Base-by-base conservation (phyloP, 1,139 yeast genomes). In the Debaryomycetaceae sp. region DNA sequence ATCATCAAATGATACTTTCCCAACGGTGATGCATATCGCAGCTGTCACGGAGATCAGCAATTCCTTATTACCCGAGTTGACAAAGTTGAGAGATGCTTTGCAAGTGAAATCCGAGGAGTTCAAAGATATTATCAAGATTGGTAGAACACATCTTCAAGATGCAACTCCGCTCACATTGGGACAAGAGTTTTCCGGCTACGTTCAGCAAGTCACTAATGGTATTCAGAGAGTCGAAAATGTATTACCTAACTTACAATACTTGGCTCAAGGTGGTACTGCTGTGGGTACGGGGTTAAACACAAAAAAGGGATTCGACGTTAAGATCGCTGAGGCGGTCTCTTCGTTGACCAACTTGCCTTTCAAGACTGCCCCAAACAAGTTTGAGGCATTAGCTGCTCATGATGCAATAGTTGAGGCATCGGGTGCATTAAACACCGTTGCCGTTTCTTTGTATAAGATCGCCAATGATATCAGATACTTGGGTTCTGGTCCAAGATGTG, bases 251-350 rank as follows among this genome's bases (percentile, higher is more conserved):
- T 78, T 93, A 65, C 78, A 84, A 61, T 81, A 66, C 63, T 80
- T 93, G 59, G 99, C 99, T 44, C 99, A 93, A 77, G 99, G 99
- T 73, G 99, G 99, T 72, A 93, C 99, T 53, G 99, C 99, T 49
- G 99, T 93, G 46, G 99, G 99, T 58, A 93, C 99, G 46, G 99
- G 99, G 53, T 81, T 93, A 57, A 93, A 93, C 81, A 91, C 99
- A 69, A 84, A 69, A 63, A 80, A 81, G 64, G 98, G 98, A 17
- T 93, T 87, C 66, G 96, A 90, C 60, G 83, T 75, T 55, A 83
- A 86, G 59, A 81, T 93, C 55, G 96, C 97, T 49, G 81, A 76
- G 48, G 80, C 84, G 63, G 95, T 90, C 38, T 68, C 95, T 48
- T 78, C 80, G 57, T 80, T 89, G 67, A 89, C 98, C 44, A 97